Evolutionary conservation across 2,329 filamentous ascomycete genomes (phyloP), one percentile per base, ranked within the genome.

Genomic region (Penicillium sp.): DNA sequence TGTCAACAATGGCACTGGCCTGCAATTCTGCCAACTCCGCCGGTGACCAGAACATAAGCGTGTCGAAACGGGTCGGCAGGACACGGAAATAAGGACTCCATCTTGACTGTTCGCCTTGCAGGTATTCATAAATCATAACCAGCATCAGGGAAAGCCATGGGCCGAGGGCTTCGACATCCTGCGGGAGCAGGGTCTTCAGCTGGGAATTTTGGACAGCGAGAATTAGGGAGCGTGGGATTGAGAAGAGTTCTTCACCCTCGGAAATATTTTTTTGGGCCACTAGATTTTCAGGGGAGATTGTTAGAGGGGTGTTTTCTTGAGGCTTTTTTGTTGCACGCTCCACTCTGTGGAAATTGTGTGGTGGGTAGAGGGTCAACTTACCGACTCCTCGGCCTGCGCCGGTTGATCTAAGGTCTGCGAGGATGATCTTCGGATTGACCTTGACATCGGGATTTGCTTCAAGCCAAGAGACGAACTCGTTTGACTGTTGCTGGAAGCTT

Each of bases 31-130:
- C 73, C 2, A 96, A 77, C 68, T 96, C 90, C 1, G 76, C 73
- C 0, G 80, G 75, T 2, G 81, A 76, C 92, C 92, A 96, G 74
- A 92, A 96, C 88, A 96, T 96, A 58, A 92, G 81, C 2, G 90
- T 95, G 68, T 94, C 83, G 65, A 96, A 96, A 1, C 74, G 64
- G 47, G 68, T 67, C 2, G 90, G 90, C 5, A 96, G 78, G 18
- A 95, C 77, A 51, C 85, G 79, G 59, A 95, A 85, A 70, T 96
- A 96, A 0, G 85, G 79, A 57, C 84, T 82, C 91, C 91, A 96
- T 8, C 72, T 74, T 1, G 90, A 95, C 1, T 73, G 54, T 62
- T 75, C 44, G 70, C 84, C 76, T 44, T 75, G 68, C 69, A 85
- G 79, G 55, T 79, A 77, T 73, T 96, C 90, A 71, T 90, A 89